phyloP scores from a whole-genome alignment of 2,329 filamentous ascomycete genomes.

The Teratosphaeriaceae sp. region DNA sequence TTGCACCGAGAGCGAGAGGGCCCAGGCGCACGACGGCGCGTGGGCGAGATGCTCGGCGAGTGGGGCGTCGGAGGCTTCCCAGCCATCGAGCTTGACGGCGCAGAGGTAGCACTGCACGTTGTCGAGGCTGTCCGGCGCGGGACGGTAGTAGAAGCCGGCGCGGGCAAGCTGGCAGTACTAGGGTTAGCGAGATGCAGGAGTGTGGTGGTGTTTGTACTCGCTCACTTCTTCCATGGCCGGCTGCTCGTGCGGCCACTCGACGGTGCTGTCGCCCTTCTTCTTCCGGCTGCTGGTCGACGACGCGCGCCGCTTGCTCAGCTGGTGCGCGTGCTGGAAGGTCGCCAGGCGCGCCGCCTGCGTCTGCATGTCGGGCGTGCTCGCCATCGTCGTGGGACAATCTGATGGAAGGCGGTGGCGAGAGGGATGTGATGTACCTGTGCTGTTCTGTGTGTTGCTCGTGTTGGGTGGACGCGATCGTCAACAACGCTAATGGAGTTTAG shows the following conservation, averaged over 20 bases:
- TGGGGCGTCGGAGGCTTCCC: conserved; percentile 82
- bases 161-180: conserved; percentile 80
- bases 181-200: background rate
- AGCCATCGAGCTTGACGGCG: conserved; percentile 76
- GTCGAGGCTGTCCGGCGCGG: conserved; percentile 67
- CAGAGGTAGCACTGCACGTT: conserved; percentile 90
- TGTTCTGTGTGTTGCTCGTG: background rate
- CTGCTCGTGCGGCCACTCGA: conserved; percentile 68
- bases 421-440: background rate
- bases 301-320: conserved; percentile 59
- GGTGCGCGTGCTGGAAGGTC: conserved; percentile 65
- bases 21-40: conserved; percentile 79
- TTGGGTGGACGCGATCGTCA: background rate
- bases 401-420: background rate
- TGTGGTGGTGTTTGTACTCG: conserved; percentile 7
- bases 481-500: background rate
- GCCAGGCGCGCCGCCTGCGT: conserved; percentile 71
- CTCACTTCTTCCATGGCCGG: conserved; percentile 59
- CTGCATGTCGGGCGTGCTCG: conserved; percentile 43
- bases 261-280: conserved; percentile 48
- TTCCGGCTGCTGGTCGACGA: conserved; percentile 49
- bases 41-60: conserved; percentile 80
- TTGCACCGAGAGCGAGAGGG: conserved; percentile 55
- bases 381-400: conserved; percentile 19
- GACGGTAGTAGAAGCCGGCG: conserved; percentile 87